Evolutionary conservation across 2,329 filamentous ascomycete species (phyloP).

Genomic region (Ophiostoma montium): DNA sequence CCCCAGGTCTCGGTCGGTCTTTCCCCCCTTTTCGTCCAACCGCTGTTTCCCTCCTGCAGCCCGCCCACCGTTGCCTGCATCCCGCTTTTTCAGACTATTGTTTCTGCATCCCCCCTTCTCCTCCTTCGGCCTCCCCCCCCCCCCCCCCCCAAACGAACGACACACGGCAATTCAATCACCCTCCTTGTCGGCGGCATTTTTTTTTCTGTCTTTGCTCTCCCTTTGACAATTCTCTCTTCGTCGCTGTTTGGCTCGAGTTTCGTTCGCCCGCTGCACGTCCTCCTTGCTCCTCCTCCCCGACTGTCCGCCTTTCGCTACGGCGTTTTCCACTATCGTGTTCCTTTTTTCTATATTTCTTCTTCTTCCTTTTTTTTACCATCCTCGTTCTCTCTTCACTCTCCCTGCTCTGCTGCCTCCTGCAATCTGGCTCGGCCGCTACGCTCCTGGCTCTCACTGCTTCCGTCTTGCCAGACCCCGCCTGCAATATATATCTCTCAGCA

Average conservation of each 20-base stretch:
- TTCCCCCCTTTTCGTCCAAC: not conserved
- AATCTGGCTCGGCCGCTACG: no score
- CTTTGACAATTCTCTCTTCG: not conserved
- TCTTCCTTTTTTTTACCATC: no score
- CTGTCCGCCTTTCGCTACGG: no score
- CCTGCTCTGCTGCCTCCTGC: no score
- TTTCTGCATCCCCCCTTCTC: not conserved
- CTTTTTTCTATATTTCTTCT: no score
- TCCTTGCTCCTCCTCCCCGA: no score
- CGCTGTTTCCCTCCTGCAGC: constrained; percentile 3
- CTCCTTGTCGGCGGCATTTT: no score
- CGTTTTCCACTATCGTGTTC: no score
- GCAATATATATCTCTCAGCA: not conserved
- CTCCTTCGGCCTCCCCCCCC: constrained; percentile 2
- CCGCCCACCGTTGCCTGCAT: constrained; percentile 1
- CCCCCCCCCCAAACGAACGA: not conserved
- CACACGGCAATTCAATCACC: not conserved
- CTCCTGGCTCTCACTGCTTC: no score
- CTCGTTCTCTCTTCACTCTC: no score
- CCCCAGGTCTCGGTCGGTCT: not conserved
- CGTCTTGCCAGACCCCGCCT: no score
- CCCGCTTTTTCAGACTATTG: constrained; percentile 1
- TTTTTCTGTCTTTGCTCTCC: not conserved
- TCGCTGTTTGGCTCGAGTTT: not conserved
- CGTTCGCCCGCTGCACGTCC: no score